Conservation (phyloP, 805 yeast species). For the Priceomyces haplophilus region DNA sequence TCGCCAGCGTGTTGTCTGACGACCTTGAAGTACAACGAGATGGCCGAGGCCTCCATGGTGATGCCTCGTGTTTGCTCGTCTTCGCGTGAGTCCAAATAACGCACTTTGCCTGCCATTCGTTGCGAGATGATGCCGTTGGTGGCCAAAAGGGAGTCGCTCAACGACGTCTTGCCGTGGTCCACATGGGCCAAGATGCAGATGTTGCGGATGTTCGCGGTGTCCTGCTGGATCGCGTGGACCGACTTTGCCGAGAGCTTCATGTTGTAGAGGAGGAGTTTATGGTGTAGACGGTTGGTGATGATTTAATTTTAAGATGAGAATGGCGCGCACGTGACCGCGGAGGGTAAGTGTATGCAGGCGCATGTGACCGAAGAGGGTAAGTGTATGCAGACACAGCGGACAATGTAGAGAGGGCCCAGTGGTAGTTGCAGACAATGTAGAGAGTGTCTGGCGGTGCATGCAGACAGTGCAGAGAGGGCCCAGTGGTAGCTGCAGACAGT, state of each 20-base stretch:
- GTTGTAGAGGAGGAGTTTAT: too few relatives aligned
- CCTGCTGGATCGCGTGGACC: constrained; percentile 62
- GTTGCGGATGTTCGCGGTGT: constrained; percentile 72
- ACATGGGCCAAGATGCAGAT: constrained; percentile 97
- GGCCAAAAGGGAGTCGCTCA: constrained; percentile 88
- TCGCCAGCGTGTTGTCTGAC: constrained; percentile 61
- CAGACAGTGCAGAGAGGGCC: too few relatives aligned
- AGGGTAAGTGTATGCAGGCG: too few relatives aligned
- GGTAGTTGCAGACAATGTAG: too few relatives aligned
- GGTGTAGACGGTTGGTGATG: too few relatives aligned
- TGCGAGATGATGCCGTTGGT: constrained; percentile 96
- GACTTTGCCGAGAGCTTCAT: constrained; percentile 64
- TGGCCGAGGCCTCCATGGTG: constrained; percentile 96
- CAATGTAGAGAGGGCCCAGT: too few relatives aligned
- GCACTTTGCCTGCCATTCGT: constrained; percentile 89
- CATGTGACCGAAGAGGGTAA: too few relatives aligned
- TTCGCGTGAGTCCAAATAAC: constrained; percentile 88
- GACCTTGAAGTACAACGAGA: constrained; percentile 84
- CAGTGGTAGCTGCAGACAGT: too few relatives aligned
- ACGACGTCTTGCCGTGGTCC: constrained; percentile 96
- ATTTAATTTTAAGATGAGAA: too few relatives aligned
- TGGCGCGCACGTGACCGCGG: too few relatives aligned
- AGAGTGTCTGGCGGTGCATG: too few relatives aligned
- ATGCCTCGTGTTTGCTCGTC: constrained; percentile 96
- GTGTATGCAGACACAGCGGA: too few relatives aligned